phyloP scores from a whole-genome alignment of 192 early-diverging fungal species.

The Gigaspora rosea region DNA sequence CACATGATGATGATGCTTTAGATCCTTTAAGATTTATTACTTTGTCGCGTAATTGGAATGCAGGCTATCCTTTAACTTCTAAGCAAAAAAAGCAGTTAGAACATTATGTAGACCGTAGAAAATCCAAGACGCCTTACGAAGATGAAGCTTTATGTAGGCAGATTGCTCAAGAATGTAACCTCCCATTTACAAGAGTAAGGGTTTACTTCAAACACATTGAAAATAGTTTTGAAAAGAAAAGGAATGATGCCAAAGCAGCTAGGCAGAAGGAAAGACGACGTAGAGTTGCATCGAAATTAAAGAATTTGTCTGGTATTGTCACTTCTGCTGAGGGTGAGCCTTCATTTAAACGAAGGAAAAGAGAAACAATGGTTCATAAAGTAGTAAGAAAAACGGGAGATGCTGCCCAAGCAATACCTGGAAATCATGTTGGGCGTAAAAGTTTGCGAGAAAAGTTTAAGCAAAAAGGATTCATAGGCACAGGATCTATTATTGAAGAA shows the following conservation, averaged over 20 bases:
- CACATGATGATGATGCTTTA: not conserved
- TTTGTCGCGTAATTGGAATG: constrained; percentile 32
- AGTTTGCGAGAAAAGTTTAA: not conserved
- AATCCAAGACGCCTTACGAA: constrained; percentile 29
- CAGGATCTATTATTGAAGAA: constrained; percentile 18
- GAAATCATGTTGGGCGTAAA: not conserved
- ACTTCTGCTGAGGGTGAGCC: constrained; percentile 25
- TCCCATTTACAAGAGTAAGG: constrained; percentile 25
- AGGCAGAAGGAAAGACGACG: constrained; percentile 19
- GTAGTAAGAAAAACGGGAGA: constrained; percentile 18
- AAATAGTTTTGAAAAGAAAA: constrained; percentile 32
- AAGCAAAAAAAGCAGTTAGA: constrained; percentile 27
- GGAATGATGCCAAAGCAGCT: not conserved
- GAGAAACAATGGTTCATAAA: constrained; percentile 24
- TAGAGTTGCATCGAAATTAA: not conserved
- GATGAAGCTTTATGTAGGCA: constrained; percentile 32
- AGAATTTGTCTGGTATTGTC: constrained; percentile 7
- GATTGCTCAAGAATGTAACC: constrained; percentile 21
- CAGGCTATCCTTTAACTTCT: constrained; percentile 24
- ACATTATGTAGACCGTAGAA: constrained; percentile 33
- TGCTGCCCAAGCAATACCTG: not conserved
- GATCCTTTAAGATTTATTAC: constrained; percentile 32
- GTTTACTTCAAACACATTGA: constrained; percentile 30
- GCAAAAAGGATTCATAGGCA: constrained; percentile 1
- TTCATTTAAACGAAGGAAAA: constrained; percentile 12